Evolutionary conservation across 2,329 filamentous ascomycete species (phyloP).

Genomic region (Purpureocillium lavendulum): DNA sequence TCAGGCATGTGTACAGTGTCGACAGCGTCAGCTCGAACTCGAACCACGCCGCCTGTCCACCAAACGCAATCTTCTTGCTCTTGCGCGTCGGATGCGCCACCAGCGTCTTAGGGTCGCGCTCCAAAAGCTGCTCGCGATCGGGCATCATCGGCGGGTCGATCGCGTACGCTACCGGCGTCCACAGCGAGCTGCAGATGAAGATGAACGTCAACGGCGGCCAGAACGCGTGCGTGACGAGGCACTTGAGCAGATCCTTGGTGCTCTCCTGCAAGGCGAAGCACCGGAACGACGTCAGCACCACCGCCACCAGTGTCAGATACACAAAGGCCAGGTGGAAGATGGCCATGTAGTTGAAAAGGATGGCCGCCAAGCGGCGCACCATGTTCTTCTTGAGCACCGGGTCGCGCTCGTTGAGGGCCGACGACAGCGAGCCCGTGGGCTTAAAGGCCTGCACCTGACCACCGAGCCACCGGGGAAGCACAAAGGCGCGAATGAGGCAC

Average conservation of each 20-base stretch:
- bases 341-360: constrained; percentile 47
- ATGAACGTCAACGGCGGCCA: constrained; percentile 54
- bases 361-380: constrained; percentile 42
- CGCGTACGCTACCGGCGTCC: constrained; percentile 52
- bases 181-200: constrained; percentile 44
- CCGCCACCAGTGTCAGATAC: constrained; percentile 41
- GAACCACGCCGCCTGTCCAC: constrained; percentile 45
- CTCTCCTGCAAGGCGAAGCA: constrained; percentile 32
- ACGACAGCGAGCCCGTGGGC: constrained; percentile 49
- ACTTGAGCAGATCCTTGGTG: constrained; percentile 34
- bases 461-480: constrained; percentile 51
- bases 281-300: constrained; percentile 41
- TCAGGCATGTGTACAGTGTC: constrained; percentile 38
- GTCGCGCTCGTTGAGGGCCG: constrained; percentile 50
- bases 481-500: constrained; percentile 47
- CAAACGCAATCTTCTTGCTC: constrained; percentile 48
- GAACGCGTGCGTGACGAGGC: constrained; percentile 50
- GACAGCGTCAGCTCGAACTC: constrained; percentile 45
- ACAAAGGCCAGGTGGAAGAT: constrained; percentile 47
- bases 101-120: constrained; percentile 44
- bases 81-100: constrained; percentile 41
- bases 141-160: constrained; percentile 51
- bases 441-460: constrained; percentile 51
- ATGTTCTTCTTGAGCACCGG: constrained; percentile 41
- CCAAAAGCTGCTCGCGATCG: constrained; percentile 47